phyloP scores from a whole-genome alignment of 179 eudicot genomes.

The Nepenthes alata region DNA sequence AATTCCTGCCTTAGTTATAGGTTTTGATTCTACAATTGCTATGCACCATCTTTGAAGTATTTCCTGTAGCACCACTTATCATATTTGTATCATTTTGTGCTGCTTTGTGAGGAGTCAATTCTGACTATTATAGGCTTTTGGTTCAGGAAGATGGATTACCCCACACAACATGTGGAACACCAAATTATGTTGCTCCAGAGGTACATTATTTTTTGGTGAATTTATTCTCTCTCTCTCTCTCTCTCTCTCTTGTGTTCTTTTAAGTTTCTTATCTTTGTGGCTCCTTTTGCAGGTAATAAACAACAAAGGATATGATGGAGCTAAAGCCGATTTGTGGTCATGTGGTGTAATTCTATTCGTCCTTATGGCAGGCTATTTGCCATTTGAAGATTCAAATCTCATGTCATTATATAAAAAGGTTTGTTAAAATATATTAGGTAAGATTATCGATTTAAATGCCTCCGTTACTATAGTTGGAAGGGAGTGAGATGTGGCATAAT shows the following conservation, averaged over 20 bases:
- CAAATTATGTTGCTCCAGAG: constrained; percentile 86
- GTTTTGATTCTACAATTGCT: not conserved
- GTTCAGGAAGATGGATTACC: constrained; percentile 61
- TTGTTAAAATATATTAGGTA: not conserved
- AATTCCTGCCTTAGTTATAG: not conserved
- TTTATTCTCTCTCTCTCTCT: not conserved
- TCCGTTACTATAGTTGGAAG: no score
- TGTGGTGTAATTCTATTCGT: constrained; percentile 93
- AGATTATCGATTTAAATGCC: no score
- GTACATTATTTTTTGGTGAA: constrained; percentile 14
- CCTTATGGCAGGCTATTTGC: constrained; percentile 81
- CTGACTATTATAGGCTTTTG: constrained; percentile 9
- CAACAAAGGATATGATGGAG: constrained; percentile 93
- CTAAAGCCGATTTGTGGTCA: constrained; percentile 93
- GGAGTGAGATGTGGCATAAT: no score
- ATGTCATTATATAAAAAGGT: constrained; percentile 83
- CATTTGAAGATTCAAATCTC: constrained; percentile 82
- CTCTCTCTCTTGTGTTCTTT: not conserved
- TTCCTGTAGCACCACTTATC: not conserved
- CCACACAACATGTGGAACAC: constrained; percentile 65
- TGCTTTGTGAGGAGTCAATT: not conserved
- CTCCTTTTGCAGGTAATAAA: constrained; percentile 48
- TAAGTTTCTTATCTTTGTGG: constrained; percentile 1
- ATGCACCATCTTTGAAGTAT: not conserved
- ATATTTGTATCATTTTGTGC: not conserved